Conservation (phyloP, 129 eudicot genomes). For the Apium graveolens region DNA sequence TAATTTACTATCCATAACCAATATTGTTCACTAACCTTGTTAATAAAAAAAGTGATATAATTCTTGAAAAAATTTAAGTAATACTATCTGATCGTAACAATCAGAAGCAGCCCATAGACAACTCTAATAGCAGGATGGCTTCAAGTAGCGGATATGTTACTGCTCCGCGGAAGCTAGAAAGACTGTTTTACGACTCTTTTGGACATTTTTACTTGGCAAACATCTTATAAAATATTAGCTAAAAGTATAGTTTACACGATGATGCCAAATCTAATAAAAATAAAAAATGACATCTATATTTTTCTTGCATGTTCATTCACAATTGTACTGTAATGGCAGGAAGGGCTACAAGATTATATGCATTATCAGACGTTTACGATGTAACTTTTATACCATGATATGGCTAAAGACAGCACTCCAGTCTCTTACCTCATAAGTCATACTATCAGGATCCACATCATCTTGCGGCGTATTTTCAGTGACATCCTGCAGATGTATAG, state of each 20-base stretch:
- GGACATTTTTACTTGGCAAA: not conserved
- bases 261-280: not conserved
- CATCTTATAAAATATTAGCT: not conserved
- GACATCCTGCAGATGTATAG: slow-evolving; percentile 25
- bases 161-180: not conserved
- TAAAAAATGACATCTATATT: not conserved
- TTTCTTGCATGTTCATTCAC: too few species aligned
- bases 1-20: not conserved
- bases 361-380: too few species aligned
- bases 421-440: slow-evolving; percentile 77
- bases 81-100: not conserved
- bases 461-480: slow-evolving; percentile 34
- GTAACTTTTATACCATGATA: too few species aligned
- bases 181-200: not conserved
- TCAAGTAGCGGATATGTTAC: not conserved
- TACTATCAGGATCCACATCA: slow-evolving; percentile 57
- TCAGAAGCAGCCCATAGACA: not conserved
- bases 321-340: too few species aligned
- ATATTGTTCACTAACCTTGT: not conserved
- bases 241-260: not conserved
- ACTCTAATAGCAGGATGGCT: too few species aligned
- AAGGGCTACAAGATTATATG: too few species aligned
- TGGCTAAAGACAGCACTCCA: not conserved
- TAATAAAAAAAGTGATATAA: too few species aligned
- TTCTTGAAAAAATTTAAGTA: too few species aligned